Percentiles rank a stretch among this genome's conserved stretches.
Conservation (phyloP, 345 rosid species). For the Salix koriyanagi region DNA sequence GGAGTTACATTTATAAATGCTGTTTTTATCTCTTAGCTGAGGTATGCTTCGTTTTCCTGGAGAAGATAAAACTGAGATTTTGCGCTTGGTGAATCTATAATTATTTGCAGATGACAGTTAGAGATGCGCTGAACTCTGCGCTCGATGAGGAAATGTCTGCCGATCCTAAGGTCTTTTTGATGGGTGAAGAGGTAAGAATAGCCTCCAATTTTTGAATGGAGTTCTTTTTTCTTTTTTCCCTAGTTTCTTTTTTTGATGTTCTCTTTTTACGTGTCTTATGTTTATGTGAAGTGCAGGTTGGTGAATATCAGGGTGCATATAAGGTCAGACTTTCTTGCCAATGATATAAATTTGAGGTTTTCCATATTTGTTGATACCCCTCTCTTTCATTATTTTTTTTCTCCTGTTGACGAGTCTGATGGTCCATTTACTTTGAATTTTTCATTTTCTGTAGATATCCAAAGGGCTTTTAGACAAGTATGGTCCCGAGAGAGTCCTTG, state of each 20-base stretch:
- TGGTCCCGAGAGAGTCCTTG: conserved; percentile 90
- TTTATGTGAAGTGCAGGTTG: conserved; percentile 54
- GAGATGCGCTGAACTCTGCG: conserved; percentile 83
- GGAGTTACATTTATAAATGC: background rate
- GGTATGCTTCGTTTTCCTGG: background rate
- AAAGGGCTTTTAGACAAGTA: conserved; percentile 81
- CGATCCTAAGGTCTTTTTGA: conserved; percentile 79
- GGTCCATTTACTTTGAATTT: conserved; percentile 5
- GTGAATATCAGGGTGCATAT: conserved; percentile 99
- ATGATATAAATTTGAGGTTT: background rate
- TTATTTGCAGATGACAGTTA: conserved; percentile 56
- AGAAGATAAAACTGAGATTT: background rate
- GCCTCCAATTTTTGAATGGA: background rate
- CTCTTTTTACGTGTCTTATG: background rate
- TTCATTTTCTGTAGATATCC: conserved; percentile 41
- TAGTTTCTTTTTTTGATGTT: background rate
- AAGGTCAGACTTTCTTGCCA: conserved; percentile 53
- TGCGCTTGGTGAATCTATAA: background rate
- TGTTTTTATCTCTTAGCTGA: background rate
- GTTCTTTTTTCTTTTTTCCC: background rate
- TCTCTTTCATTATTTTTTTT: background rate
- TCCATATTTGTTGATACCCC: background rate
- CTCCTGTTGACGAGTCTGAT: background rate
- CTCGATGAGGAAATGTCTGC: conserved; percentile 96
- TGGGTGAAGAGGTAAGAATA: conserved; percentile 86